Conservation (phyloP, 83 land plant species). For the Isoetes engelmannii region DNA sequence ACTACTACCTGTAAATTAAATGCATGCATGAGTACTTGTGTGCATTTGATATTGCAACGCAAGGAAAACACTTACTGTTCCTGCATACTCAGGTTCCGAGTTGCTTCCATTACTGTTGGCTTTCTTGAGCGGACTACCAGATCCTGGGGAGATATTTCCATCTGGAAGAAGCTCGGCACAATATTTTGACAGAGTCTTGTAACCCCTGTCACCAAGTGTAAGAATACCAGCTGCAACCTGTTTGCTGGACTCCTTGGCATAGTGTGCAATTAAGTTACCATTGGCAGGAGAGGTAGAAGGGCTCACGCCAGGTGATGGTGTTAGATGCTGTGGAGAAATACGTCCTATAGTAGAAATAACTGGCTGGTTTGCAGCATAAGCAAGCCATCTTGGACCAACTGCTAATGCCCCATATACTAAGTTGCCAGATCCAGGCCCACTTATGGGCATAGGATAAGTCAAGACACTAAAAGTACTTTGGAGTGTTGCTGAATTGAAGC, state of each 20-base stretch:
- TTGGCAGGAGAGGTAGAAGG: constrained; percentile 60
- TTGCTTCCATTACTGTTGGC: constrained; percentile 29
- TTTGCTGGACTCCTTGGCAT: constrained; percentile 90
- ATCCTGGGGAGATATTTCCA: constrained; percentile 30
- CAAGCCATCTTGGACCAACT: constrained; percentile 84
- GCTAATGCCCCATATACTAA: constrained; percentile 83
- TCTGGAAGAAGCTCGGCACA: constrained; percentile 73
- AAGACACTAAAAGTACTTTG: constrained; percentile 73
- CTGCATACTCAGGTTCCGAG: background rate
- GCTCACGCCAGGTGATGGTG: constrained; percentile 54
- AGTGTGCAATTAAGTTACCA: constrained; percentile 71
- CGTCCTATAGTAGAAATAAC: constrained; percentile 49
- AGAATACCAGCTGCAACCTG: constrained; percentile 87
- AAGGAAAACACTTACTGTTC: background rate
- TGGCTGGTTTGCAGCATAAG: constrained; percentile 78
- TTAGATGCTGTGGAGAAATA: constrained; percentile 68
- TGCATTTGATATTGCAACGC: background rate
- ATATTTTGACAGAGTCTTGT: constrained; percentile 64
- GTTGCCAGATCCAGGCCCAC: constrained; percentile 32
- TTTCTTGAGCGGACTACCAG: constrained; percentile 36
- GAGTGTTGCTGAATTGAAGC: constrained; percentile 69
- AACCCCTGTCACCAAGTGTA: constrained; percentile 74
- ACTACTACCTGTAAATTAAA: constrained; percentile 5
- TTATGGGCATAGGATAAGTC: constrained; percentile 57
- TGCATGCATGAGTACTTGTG: background rate